Base-by-base conservation (phyloP, 2,329 filamentous ascomycete species). In the Colletotrichum sojae region DNA sequence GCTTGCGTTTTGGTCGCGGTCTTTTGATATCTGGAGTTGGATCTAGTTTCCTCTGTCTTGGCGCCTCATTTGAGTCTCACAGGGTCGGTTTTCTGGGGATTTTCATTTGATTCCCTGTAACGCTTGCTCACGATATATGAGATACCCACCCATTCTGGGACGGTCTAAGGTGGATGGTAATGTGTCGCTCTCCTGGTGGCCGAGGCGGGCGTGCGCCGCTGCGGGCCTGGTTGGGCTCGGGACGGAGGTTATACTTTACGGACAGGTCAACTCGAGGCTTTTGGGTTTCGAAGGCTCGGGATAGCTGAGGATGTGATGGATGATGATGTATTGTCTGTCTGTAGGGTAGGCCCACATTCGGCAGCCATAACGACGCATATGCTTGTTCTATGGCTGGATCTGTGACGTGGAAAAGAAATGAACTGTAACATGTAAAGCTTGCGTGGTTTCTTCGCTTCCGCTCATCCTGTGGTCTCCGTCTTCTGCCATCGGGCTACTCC, bases 131-230 rank as follows among this genome's bases (percentile, higher is more conserved):
- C 63, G 57, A 70, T 57, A 56, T 57, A 63, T 46, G 63, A 63
- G 67, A 70, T 70, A 70, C 67, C 67, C 67, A 56, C 56, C 56
- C 53, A 61, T 56, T 63, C 54, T 60, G 18, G 27, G 63, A 63
- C 63, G 56, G 54, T 64, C 46, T 16, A 18, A 48, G 20, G 31
- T 70, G 67, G 63, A 69, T 22, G 40, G 55, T 60, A 60, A 60
- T 69, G 43, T 58, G 49, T 55, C 62, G 61, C 31, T 53, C 49
- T 51, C n/a, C 18, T 16, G n/a, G 61, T 55, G 62, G 25, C 49
- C 36, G 54, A 27, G 12, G 25, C 12, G 18, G 49, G 43, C 12
- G 9, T 45, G 18, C 31, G 49, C 22, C 20, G 36, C 40, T 18
- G 18, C 22, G n/a, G 22, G 43, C 31, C 54, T 43, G 10, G 9